Base-by-base conservation (phyloP, 2,329 filamentous ascomycete species). In the Hymenoscyphus linearis region DNA sequence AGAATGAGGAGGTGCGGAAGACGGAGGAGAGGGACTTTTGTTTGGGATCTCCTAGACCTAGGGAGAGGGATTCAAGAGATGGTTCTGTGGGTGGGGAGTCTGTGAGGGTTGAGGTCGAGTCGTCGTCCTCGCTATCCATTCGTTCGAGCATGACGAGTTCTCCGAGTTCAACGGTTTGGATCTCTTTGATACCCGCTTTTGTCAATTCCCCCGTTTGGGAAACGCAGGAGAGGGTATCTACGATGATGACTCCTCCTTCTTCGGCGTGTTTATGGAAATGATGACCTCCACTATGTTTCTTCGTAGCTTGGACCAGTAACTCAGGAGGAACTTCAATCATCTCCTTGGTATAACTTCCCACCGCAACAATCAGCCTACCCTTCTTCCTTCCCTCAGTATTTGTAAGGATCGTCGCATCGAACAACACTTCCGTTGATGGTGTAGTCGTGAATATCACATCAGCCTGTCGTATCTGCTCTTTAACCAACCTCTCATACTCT, bases 371-470 rank as follows among this genome's bases (percentile, higher is more conserved):
- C 66, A 93, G 80, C 27, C 89, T 76, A 1, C 88, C 88, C 72
- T 90, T 90, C 66, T 82, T 84, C 34, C 88, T 76, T 0, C 86
- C 89, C 66, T 90, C 87, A 6, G 83, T 80, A 60, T 82, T 88
- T 0, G 90, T 96, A 57, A 97, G 79, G 63, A 90, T 86, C 12
- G 81, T 73, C 10, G 78, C 80, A 57, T 93, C 89, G 71, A 97
- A 98, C 1, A 97, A 77, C 1, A 90, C 89, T 36, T 82, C 78
- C 0, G 80, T 82, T 0, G 86, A 88, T 0, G 93, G 91, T 1
- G 92, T 96, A 66, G 91, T 96, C 76, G 91, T 93, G 76, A 96
- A 95, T 40, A 98, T 89, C 10, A 90, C 88, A 69, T 95, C 90
- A 0, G 90, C 85, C 9, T 83, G 84, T 40, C 85, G 79, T 57